Conservation (phyloP, 169 alveolate species). For the Plasmodium gonderi region DNA sequence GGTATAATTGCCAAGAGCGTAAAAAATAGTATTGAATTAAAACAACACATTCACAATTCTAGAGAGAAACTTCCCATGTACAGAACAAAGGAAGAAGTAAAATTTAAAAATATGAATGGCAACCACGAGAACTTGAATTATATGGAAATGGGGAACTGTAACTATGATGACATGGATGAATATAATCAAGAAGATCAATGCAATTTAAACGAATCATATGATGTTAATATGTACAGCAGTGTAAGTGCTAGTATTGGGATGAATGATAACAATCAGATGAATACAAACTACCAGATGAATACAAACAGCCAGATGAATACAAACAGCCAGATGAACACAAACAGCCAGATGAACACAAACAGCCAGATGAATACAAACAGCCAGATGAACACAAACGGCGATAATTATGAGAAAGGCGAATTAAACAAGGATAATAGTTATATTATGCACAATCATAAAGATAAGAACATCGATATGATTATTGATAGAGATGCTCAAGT, state of each 20-base stretch:
- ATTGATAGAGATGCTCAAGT: neutral
- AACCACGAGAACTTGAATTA: neutral
- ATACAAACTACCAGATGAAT: too few species aligned
- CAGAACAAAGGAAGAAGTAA: neutral
- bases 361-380: too few species aligned
- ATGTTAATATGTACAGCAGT: neutral
- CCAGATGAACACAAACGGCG: too few species aligned
- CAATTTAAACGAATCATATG: neutral
- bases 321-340: too few species aligned
- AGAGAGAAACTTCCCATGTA: neutral
- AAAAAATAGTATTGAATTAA: neutral
- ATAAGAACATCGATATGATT: neutral
- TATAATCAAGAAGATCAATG: neutral
- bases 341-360: too few species aligned
- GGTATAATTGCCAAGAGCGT: neutral
- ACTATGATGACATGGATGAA: neutral
- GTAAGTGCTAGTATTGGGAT: neutral
- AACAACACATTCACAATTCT: neutral
- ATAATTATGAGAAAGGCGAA: neutral
- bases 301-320: too few species aligned
- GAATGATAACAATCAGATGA: too few species aligned
- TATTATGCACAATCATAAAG: slow-evolving; percentile 13
- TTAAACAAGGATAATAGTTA: neutral
- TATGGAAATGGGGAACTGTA: neutral
- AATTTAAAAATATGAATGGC: neutral